These are phyloP conservation scores for Ceratobasidium sp. DNA, from an alignment of 1,284 basidiomycete species.

Conservation along the genomic window DNA sequence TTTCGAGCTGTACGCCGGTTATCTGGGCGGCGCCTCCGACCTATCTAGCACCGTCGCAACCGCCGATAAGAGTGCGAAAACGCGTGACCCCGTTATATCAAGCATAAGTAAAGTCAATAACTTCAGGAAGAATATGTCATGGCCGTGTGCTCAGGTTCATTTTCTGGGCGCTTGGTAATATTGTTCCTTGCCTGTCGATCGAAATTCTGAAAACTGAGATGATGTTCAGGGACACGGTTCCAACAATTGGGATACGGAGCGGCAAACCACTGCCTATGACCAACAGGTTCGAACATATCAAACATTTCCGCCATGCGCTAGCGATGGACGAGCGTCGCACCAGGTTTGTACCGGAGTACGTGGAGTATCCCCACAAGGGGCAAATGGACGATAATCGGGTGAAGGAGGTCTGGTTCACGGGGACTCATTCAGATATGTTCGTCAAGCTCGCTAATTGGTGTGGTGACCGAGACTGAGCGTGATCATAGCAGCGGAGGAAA, in stretches of 20 bases:
- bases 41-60: neutral
- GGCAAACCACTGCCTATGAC: slow-evolving; percentile 51
- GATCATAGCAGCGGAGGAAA: slow-evolving; percentile 49
- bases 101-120: slow-evolving; percentile 39
- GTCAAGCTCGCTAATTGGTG: slow-evolving; percentile 16
- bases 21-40: neutral
- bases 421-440: slow-evolving; percentile 55
- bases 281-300: slow-evolving; percentile 50
- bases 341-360: slow-evolving; percentile 60
- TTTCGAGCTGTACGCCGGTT: neutral
- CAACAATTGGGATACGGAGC: slow-evolving; percentile 55
- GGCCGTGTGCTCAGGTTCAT: slow-evolving; percentile 53
- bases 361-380: slow-evolving; percentile 9
- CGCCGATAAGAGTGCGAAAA: neutral
- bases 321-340: slow-evolving; percentile 58
- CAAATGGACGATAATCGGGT: slow-evolving; percentile 46
- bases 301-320: too few species aligned
- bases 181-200: neutral
- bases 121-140: slow-evolving; percentile 58
- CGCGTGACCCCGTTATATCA: neutral
- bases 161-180: slow-evolving; percentile 58
- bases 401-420: slow-evolving; percentile 56
- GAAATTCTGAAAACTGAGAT: neutral
- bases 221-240: slow-evolving; percentile 60
- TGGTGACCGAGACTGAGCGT: neutral